Conservation (phyloP, 495 filamentous ascomycete species). For the Echria macrotheca region DNA sequence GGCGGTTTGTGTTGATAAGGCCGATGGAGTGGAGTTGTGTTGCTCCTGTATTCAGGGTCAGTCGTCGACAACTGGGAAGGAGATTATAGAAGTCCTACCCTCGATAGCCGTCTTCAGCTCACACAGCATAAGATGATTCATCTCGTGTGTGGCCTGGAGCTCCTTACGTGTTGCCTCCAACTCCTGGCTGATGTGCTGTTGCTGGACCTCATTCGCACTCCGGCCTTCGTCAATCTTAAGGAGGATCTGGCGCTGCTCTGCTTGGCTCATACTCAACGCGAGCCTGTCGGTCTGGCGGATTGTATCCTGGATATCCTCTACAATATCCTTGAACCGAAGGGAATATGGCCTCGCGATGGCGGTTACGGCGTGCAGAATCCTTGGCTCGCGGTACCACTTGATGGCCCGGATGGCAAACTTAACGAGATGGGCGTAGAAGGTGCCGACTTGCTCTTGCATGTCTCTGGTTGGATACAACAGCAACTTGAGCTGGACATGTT, state of each 20-base stretch:
- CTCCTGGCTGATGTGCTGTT: background rate
- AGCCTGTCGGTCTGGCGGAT: background rate
- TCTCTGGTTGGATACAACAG: background rate
- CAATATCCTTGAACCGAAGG: background rate
- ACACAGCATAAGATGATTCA: background rate
- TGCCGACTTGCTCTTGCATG: background rate
- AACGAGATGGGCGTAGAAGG: background rate
- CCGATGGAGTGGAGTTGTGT: background rate
- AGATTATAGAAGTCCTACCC: background rate
- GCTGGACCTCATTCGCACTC: background rate
- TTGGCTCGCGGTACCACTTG: background rate
- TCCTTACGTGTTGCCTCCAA: background rate
- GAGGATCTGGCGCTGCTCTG: background rate
- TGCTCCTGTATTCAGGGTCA: background rate
- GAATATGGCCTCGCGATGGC: background rate
- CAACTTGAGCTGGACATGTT: background rate
- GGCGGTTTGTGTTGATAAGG: background rate
- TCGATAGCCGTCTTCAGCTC: background rate
- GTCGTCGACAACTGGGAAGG: background rate
- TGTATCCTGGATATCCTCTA: background rate
- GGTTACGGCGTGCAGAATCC: background rate
- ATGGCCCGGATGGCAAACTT: background rate
- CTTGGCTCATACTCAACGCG: background rate
- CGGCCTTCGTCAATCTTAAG: background rate
- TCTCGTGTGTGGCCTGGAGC: background rate